These are phyloP conservation scores for Ulota crispa DNA, from an alignment of 225 moss, liverwort and hornwort species.

Conservation along the genomic window DNA sequence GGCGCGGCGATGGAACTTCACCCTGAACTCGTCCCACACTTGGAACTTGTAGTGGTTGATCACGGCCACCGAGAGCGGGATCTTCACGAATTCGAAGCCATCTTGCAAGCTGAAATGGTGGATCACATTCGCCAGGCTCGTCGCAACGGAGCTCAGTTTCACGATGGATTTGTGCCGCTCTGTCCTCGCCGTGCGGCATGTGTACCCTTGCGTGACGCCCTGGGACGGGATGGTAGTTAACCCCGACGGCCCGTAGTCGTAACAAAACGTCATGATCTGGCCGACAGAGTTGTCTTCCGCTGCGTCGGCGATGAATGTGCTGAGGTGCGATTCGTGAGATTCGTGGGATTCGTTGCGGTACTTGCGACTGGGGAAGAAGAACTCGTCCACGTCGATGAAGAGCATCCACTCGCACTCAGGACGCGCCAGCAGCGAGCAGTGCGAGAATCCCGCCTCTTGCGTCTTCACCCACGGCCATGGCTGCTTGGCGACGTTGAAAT, in stretches of 20 bases:
- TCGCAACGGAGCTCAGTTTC: constrained; percentile 34
- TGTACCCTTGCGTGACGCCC: constrained; percentile 91
- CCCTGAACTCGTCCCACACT: constrained; percentile 76
- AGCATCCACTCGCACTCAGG: constrained; percentile 74
- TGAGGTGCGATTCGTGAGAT: background rate
- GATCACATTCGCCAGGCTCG: constrained; percentile 60
- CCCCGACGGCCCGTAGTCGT: constrained; percentile 77
- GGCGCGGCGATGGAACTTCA: constrained; percentile 71
- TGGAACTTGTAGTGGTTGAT: constrained; percentile 94
- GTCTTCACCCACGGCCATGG: constrained; percentile 96
- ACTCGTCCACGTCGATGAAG: constrained; percentile 82
- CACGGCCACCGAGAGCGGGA: constrained; percentile 29
- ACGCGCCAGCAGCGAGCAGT: constrained; percentile 57
- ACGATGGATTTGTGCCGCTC: constrained; percentile 83
- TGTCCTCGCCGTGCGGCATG: constrained; percentile 50
- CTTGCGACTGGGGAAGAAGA: constrained; percentile 43
- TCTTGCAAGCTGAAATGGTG: constrained; percentile 68
- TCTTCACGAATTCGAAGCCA: constrained; percentile 32
- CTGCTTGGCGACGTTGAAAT: constrained; percentile 54
- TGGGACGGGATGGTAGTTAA: constrained; percentile 36
- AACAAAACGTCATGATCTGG: constrained; percentile 63
- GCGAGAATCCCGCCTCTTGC: constrained; percentile 83
- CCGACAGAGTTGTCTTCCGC: constrained; percentile 24
- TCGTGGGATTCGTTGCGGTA: background rate
- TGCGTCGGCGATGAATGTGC: constrained; percentile 13